These are phyloP conservation scores for Monilinia vaccinii-corymbosi DNA, from an alignment of 2,329 filamentous ascomycete genomes.

Conservation along the genomic window DNA sequence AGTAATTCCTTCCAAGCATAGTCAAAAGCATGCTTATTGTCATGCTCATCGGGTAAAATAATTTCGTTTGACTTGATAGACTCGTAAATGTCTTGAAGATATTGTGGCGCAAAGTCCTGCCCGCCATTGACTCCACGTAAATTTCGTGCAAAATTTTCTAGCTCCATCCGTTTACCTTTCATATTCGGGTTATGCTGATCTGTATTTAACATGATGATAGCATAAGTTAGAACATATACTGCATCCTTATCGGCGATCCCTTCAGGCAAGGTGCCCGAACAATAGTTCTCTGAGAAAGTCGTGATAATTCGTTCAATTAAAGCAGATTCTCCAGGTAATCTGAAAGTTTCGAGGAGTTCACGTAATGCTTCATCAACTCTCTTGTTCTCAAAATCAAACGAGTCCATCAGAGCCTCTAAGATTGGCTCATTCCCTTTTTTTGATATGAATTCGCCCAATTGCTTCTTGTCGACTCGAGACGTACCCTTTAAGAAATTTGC, in stretches of 20 bases:
- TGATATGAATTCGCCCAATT: conserved; percentile 85
- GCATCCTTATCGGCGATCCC: conserved; percentile 79
- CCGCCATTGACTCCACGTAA: conserved; percentile 83
- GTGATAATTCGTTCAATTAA: conserved; percentile 90
- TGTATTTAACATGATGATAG: conserved; percentile 95
- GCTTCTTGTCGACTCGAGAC: conserved; percentile 77
- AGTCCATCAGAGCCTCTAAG: conserved; percentile 70
- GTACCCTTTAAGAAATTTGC: conserved; percentile 86
- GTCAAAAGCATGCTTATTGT: conserved; percentile 93
- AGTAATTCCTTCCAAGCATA: conserved; percentile 95
- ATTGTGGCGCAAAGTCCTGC: conserved; percentile 75
- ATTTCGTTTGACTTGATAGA: conserved; percentile 92
- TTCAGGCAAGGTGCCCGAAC: conserved; percentile 56
- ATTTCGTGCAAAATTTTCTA: conserved; percentile 76
- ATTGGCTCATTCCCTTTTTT: conserved; percentile 85
- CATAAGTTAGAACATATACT: conserved; percentile 85
- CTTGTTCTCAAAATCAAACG: conserved; percentile 83
- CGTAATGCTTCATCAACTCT: conserved; percentile 85
- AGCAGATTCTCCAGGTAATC: conserved; percentile 83
- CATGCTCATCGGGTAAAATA: conserved; percentile 92
- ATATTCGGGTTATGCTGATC: conserved; percentile 95
- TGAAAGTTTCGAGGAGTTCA: conserved; percentile 81
- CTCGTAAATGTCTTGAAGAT: conserved; percentile 78
- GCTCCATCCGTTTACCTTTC: conserved; percentile 73
- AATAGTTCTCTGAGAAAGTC: conserved; percentile 80